Base-by-base conservation (phyloP, 2,329 filamentous ascomycete genomes). In the Leptographium wingfieldii region DNA sequence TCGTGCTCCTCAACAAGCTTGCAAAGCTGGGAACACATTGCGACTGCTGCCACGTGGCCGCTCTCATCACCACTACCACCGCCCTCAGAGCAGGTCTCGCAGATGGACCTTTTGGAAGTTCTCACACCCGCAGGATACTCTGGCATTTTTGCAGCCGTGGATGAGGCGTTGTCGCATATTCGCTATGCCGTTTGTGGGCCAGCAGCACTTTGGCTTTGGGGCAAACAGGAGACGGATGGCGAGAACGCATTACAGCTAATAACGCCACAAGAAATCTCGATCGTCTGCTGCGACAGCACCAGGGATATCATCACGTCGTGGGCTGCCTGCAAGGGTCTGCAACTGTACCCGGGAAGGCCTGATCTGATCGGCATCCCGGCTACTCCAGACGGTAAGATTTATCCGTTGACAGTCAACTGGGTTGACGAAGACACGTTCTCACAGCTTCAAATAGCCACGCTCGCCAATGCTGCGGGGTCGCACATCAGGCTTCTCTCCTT, bases 101-200 rank as follows among this genome's bases (percentile, higher is more conserved):
- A 48, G 19, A 52, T 31, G 59, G 2, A 55, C 43, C n/a, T 71
- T 19, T 11, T 9, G 10, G 3, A 38, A 31, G 31, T 6, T 5
- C 27, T 75, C 53, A 3, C 58, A 40, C 64, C 56, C 1, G 60
- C 61, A n/a, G 67, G 67, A 54, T 68, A 78, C 10, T 61, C 59
- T 14, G 69, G 74, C 55, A 66, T 79, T 33, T 72, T 79, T 63
- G 64, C 66, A 29, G 65, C 67, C n/a, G 65, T 81, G 51, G 70
- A 74, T 60, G 55, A 57, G 0, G 67, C 71, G 5, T 71, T 82
- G 25, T 64, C 66, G 22, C 73, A 78, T 65, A 70, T 77, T 1
- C 73, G 71, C 25, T 80, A 79, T 66, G 74, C 74, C 12, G 71
- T 82, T 51, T 72, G 69, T 63, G 79, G 79, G 27, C 69, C 72